Percentiles rank a stretch among this genome's conserved stretches.
Conservation (phyloP, 306 rosid species). For the Quercus wislizeni region DNA sequence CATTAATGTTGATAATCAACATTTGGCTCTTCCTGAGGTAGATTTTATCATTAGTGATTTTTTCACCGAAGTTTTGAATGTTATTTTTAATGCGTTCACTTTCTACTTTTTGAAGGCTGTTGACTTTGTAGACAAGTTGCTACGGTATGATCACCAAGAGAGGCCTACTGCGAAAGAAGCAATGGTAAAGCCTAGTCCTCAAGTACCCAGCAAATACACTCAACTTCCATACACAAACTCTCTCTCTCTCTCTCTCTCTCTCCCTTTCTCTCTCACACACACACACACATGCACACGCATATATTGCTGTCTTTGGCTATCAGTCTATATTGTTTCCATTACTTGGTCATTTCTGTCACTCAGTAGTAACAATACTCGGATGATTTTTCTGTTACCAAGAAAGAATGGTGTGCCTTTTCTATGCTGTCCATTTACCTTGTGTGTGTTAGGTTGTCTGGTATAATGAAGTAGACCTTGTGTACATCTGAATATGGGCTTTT, state of each 20-base stretch:
- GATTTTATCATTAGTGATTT: background rate
- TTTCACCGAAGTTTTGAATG: background rate
- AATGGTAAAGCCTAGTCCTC: conserved; percentile 53
- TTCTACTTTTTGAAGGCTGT: conserved; percentile 51
- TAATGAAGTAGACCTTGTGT: background rate
- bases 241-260: no score
- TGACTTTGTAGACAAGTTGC: conserved; percentile 81
- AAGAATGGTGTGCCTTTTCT: background rate
- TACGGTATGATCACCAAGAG: conserved; percentile 90
- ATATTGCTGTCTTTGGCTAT: background rate
- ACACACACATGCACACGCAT: accelerated
- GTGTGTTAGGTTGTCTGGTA: background rate
- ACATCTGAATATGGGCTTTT: background rate
- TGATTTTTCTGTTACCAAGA: background rate
- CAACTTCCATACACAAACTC: no score
- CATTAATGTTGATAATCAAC: conserved; percentile 76
- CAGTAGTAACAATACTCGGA: background rate
- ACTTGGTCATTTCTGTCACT: background rate
- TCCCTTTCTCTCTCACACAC: no score
- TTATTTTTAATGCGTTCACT: conserved; percentile 8
- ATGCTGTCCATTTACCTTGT: background rate
- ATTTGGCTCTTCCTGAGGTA: conserved; percentile 89
- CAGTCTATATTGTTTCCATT: background rate
- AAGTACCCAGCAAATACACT: background rate
- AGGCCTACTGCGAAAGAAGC: conserved; percentile 96